Evolutionary conservation across 2,329 filamentous ascomycete species (phyloP).

Genomic region (Cylindrodendrum hubeiense): DNA sequence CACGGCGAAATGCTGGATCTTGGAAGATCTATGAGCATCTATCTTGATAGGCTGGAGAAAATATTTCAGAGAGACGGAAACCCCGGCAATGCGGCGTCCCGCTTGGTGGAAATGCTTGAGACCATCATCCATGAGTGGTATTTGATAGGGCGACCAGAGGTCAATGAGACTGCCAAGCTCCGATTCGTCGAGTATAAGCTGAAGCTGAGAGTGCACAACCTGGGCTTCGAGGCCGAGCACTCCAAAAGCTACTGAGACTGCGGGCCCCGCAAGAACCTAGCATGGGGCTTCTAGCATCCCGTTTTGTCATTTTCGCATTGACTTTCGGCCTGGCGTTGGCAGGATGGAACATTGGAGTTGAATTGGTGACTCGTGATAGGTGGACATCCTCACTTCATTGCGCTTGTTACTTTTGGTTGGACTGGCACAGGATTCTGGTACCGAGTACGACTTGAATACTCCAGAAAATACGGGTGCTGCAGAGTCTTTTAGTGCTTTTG

Average conservation of each 20-base stretch:
- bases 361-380: background rate
- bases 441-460: background rate
- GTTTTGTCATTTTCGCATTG: background rate
- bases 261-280: background rate
- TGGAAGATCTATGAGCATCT: background rate
- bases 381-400: background rate
- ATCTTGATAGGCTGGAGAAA: background rate
- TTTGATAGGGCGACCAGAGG: background rate
- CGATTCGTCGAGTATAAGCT: conserved; percentile 9
- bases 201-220: background rate
- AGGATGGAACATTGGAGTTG: background rate
- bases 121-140: conserved; percentile 4
- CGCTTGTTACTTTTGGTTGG: background rate
- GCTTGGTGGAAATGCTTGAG: background rate
- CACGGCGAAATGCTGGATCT: background rate
- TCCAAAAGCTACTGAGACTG: no score
- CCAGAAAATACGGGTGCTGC: background rate
- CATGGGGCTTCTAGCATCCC: background rate
- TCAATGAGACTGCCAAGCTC: background rate
- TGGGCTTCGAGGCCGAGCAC: background rate
- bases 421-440: background rate
- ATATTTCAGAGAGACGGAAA: background rate
- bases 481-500: background rate
- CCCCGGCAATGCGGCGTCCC: background rate
- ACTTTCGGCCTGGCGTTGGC: background rate